These are phyloP conservation scores for Amanita inopinata DNA, from an alignment of 768 basidiomycete genomes.

Conservation along the genomic window DNA sequence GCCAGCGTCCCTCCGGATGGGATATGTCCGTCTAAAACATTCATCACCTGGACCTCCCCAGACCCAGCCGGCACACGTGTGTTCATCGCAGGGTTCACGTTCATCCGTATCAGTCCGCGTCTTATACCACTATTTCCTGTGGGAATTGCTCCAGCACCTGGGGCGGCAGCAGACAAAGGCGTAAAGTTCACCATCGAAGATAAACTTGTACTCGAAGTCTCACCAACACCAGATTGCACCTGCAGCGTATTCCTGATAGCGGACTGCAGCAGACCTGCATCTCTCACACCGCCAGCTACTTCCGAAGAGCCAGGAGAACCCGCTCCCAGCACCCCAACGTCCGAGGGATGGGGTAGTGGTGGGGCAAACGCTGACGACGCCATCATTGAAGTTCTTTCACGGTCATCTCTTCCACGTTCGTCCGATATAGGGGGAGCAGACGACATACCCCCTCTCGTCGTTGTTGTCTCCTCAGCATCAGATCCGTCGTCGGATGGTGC, in stretches of 20 bases:
- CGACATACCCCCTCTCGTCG: constrained; percentile 9
- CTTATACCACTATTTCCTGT: too few species aligned
- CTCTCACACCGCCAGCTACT: constrained; percentile 11
- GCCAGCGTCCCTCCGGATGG: constrained; percentile 46
- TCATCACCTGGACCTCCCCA: constrained; percentile 68
- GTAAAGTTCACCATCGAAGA: constrained; percentile 50
- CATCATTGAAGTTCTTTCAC: constrained; percentile 4
- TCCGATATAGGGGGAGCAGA: constrained; percentile 15
- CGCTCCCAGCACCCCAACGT: neutral
- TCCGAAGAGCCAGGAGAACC: constrained; percentile 2
- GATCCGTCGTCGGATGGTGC: constrained; percentile 33
- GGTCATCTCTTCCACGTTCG: constrained; percentile 7
- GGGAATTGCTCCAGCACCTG: constrained; percentile 24
- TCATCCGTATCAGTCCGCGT: constrained; percentile 20
- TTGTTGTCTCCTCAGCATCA: constrained; percentile 21
- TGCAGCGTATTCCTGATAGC: constrained; percentile 1
- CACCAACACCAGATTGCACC: neutral
- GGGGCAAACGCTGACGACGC: constrained; percentile 7
- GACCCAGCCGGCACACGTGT: constrained; percentile 24
- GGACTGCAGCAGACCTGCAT: constrained; percentile 5
- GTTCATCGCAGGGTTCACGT: constrained; percentile 75
- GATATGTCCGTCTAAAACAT: constrained; percentile 56
- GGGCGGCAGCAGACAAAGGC: constrained; percentile 32
- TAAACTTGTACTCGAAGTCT: constrained; percentile 15
- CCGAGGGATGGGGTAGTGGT: constrained; percentile 1